Conservation (phyloP, 78 protist species). For the Dictyostelium purpureum region DNA sequence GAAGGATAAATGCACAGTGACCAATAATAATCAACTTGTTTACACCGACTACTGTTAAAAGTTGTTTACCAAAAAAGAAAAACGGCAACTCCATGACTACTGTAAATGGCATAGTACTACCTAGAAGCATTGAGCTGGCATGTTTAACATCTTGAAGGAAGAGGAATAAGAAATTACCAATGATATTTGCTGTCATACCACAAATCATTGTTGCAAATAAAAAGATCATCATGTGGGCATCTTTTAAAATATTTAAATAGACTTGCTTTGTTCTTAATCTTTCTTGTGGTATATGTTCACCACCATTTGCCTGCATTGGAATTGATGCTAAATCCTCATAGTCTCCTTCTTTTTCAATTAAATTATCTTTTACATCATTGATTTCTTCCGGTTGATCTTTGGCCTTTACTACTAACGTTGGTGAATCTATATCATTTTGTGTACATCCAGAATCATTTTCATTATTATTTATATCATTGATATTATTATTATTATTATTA, state of each 20-base stretch:
- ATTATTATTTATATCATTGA: too few relatives aligned
- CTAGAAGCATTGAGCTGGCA: not conserved
- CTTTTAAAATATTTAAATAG: not conserved
- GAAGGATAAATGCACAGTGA: not conserved
- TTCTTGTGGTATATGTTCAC: not conserved
- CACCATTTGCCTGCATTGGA: too few relatives aligned
- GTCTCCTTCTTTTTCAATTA: not conserved
- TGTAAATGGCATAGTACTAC: conserved; percentile 4
- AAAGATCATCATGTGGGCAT: conserved; percentile 1
- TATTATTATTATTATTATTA: too few relatives aligned
- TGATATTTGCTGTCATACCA: conserved; percentile 24
- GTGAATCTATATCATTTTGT: too few relatives aligned
- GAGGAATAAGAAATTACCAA: conserved; percentile 1
- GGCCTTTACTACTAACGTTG: too few relatives aligned
- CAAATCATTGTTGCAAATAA: not conserved
- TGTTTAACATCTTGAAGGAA: not conserved
- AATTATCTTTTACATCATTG: too few relatives aligned
- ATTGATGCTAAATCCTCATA: too few relatives aligned
- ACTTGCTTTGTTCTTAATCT: not conserved
- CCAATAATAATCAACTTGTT: conserved; percentile 7
- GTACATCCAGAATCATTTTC: not conserved
- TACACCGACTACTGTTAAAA: not conserved
- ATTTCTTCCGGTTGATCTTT: too few relatives aligned
- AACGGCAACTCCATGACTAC: conserved; percentile 10
- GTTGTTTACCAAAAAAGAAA: conserved; percentile 6